These are phyloP conservation scores for Cenococcum geophilum DNA, from an alignment of 495 filamentous ascomycete genomes.

Conservation along the genomic window DNA sequence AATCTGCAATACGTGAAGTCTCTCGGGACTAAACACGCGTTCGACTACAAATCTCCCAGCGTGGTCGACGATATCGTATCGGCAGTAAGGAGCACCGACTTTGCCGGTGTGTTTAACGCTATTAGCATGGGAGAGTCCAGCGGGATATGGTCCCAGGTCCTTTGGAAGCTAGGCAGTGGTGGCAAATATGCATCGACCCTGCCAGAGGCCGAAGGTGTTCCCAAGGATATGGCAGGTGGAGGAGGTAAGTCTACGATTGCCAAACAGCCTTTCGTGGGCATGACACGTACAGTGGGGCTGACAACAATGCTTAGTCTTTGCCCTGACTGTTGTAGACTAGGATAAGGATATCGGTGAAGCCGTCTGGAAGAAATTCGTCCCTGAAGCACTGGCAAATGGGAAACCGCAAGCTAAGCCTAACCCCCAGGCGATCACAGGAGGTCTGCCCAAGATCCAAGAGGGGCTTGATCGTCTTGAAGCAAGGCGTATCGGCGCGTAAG, in stretches of 20 bases:
- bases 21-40: constrained; percentile 51
- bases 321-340: constrained; percentile 20
- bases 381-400: constrained; percentile 28
- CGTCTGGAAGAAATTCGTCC: constrained; percentile 30
- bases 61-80: constrained; percentile 38
- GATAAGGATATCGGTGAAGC: constrained; percentile 27
- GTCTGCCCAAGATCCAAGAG: constrained; percentile 34
- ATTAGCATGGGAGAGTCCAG: constrained; percentile 26
- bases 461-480: constrained; percentile 33
- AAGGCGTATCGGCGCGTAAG: constrained; percentile 37
- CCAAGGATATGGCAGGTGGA: constrained; percentile 29
- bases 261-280: no score
- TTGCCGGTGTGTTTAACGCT: constrained; percentile 35
- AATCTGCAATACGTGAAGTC: constrained; percentile 50
- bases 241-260: constrained; percentile 1
- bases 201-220: constrained; percentile 18
- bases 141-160: constrained; percentile 24
- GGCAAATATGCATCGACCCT: constrained; percentile 28
- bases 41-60: constrained; percentile 50
- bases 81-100: constrained; percentile 33
- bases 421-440: constrained; percentile 29
- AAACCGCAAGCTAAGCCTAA: constrained; percentile 25
- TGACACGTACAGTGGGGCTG: neutral
- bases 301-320: constrained; percentile 22
- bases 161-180: constrained; percentile 31